Base-by-base conservation (phyloP, 2,329 filamentous ascomycete genomes). In the Zymoseptoria crescenta region DNA sequence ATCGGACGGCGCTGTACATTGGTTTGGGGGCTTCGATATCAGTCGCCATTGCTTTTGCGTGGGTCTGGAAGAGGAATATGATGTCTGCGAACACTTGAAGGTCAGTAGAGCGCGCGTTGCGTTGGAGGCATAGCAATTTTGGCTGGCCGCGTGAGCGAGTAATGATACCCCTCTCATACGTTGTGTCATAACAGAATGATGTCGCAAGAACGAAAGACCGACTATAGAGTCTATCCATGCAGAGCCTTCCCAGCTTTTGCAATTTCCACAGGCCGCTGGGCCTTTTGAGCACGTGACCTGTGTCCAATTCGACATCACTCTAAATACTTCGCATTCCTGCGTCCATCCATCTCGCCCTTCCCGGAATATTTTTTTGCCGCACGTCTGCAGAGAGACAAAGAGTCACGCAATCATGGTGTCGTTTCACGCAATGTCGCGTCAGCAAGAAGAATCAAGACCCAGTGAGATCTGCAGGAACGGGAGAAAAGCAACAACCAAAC, bases 1-100 rank as follows among this genome's bases (percentile, higher is more conserved):
- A 96, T 74, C 84, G 89, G 67, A 91, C 91, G 62, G 87, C 88
- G 62, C 79, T 96, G 69, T 96, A 96, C 68, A 84, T 97, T 69
- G 91, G 90, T 1, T 77, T 95, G 3, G 90, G 89, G 0, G 92
- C 90, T 6, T 79, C 82, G 7, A 78, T 83, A 49, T 83, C 81
- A 65, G 83, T 81, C 10, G 80, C 78, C 10, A 82, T 80, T 5
- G 83, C 82, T 8, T 80, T 81, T 8, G 77, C 81, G 8, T 81
- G 83, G 69, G 82, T 86, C 49, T 87, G 83, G 83, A 81, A 79
- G 69, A 76, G 75, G 64, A 76, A 65, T 51, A 54, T 67, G 59
- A 45, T 73, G n/a, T 63, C 62, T 16, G 13, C 13, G 35, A 45
- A 13, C 6, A 6, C 35, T 13, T 45, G 35, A 45, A 13, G 16